Conservation (phyloP, 2,329 filamentous ascomycete genomes). For the Aspergillus novoparasiticus region DNA sequence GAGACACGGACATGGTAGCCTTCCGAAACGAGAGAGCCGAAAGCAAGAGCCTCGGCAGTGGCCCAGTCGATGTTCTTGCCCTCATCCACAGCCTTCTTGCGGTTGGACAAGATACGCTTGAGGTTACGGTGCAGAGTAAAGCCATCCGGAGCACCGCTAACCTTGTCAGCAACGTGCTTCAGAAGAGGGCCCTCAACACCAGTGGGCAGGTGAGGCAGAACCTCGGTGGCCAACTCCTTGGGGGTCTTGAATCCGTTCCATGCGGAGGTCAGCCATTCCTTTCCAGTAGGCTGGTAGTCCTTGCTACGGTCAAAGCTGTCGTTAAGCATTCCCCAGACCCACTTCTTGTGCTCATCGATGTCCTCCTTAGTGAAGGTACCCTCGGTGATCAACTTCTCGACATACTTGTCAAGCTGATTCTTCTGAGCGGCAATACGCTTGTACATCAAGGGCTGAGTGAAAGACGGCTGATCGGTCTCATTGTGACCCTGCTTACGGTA, state of each 20-base stretch:
- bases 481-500: conserved; percentile 99
- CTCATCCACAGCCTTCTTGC: conserved; percentile 88
- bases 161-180: conserved; percentile 78
- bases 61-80: conserved; percentile 97
- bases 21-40: conserved; percentile 86
- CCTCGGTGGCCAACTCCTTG: conserved; percentile 92
- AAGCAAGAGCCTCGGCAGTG: conserved; percentile 92
- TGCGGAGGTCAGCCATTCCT: conserved; percentile 97
- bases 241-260: conserved; percentile 99
- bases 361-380: conserved; percentile 97
- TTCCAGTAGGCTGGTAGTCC: conserved; percentile 93
- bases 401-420: conserved; percentile 85
- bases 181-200: conserved; percentile 73
- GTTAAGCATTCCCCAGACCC: conserved; percentile 99
- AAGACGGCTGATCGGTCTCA: conserved; percentile 98
- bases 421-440: conserved; percentile 89
- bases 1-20: conserved; percentile 97
- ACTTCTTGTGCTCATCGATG: conserved; percentile 98
- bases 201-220: conserved; percentile 88
- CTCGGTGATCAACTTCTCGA: conserved; percentile 85
- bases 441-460: conserved; percentile 99
- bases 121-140: conserved; percentile 93
- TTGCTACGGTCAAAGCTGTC: conserved; percentile 97
- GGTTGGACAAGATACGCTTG: conserved; percentile 88
- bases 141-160: conserved; percentile 76